phyloP scores from a whole-genome alignment of 2,329 filamentous ascomycete species.

The Phoma sp. region DNA sequence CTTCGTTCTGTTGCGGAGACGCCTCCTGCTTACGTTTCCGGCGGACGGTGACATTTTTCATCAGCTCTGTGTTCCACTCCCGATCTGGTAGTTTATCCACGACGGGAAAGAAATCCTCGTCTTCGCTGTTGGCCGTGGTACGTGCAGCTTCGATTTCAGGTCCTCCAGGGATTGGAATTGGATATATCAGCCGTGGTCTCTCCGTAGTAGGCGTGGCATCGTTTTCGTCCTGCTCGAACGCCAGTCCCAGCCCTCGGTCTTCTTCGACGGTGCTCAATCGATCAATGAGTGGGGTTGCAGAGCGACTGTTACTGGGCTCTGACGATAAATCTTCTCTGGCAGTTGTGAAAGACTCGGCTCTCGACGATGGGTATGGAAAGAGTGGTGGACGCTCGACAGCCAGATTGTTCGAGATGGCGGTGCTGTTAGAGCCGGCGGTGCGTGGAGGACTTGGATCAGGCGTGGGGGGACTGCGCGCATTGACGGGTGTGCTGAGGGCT shows the following conservation, averaged over 20 bases:
- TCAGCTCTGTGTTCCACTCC: constrained; percentile 49
- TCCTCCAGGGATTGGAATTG: background rate
- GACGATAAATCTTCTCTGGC: constrained; percentile 51
- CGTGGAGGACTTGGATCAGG: constrained; percentile 48
- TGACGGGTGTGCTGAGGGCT: constrained; percentile 48
- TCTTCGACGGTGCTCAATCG: constrained; percentile 39
- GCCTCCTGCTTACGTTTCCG: constrained; percentile 41
- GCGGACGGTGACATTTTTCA: constrained; percentile 51
- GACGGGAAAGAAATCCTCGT: constrained; percentile 24
- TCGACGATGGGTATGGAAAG: constrained; percentile 49
- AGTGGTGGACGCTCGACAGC: constrained; percentile 33
- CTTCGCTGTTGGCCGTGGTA: constrained; percentile 18
- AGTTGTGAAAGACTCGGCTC: constrained; percentile 55
- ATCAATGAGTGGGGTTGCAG: constrained; percentile 34
- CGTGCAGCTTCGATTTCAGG: constrained; percentile 12
- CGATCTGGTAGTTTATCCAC: constrained; percentile 40
- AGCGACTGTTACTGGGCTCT: constrained; percentile 39
- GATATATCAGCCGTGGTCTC: constrained; percentile 19
- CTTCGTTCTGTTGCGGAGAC: constrained; percentile 22
- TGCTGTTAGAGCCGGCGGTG: constrained; percentile 28
- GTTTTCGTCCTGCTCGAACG: constrained; percentile 40
- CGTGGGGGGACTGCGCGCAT: constrained; percentile 49
- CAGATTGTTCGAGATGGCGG: constrained; percentile 10
- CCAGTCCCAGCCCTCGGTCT: constrained; percentile 43
- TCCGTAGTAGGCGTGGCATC: constrained; percentile 45